These are phyloP conservation scores for Arabidopsis arenosa DNA, from an alignment of 345 rosid genomes.

Conservation along the genomic window DNA sequence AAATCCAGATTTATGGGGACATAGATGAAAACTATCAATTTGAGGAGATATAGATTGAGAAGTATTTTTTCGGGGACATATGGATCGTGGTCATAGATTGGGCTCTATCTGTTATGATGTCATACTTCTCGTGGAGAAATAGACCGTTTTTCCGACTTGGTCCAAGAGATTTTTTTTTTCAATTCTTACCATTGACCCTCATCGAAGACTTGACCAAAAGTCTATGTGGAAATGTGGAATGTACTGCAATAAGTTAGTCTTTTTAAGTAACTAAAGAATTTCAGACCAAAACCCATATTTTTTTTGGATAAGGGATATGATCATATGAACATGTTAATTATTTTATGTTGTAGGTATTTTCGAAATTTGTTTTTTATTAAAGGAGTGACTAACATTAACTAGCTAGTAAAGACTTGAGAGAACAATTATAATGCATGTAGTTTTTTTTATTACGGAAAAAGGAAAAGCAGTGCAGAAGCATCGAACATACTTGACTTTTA, in stretches of 20 bases:
- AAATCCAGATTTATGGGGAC: too few relatives aligned
- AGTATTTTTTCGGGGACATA: too few relatives aligned
- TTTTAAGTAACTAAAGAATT: not conserved
- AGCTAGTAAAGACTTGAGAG: not conserved
- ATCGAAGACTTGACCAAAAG: not conserved
- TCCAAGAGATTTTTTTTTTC: not conserved
- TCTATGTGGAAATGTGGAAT: not conserved
- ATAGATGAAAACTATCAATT: too few relatives aligned
- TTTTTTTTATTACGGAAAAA: not conserved
- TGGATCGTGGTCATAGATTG: too few relatives aligned
- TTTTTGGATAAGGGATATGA: not conserved
- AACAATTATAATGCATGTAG: too few relatives aligned
- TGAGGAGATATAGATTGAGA: too few relatives aligned
- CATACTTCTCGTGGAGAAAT: too few relatives aligned
- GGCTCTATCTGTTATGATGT: too few relatives aligned
- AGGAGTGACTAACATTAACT: not conserved
- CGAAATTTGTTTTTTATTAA: not conserved
- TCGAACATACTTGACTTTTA: conserved; percentile 8
- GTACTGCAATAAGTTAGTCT: not conserved
- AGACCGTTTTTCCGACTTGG: too few relatives aligned
- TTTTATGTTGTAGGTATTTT: not conserved
- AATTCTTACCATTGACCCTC: not conserved
- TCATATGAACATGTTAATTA: not conserved
- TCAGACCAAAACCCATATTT: not conserved
- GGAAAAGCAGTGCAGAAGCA: conserved; percentile 18